Evolutionary conservation across 129 eudicot species (phyloP).

Genomic region (Pulicaria dysenterica): DNA sequence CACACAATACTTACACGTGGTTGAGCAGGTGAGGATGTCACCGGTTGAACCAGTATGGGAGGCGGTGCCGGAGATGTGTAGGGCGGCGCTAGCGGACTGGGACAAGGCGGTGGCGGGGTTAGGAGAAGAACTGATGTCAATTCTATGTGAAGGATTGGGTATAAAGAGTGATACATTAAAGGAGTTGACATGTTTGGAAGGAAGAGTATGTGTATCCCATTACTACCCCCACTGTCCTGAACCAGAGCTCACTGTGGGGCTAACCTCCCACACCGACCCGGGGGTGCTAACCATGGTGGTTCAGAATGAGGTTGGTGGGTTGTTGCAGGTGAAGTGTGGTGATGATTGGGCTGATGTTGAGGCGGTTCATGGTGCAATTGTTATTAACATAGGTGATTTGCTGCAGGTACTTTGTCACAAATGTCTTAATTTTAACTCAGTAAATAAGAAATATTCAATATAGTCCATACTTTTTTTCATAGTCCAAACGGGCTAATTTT

Average conservation of each 20-base stretch:
- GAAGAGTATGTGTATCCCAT: conserved; percentile 40
- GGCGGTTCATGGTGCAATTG: conserved; percentile 57
- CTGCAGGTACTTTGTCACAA: conserved; percentile 51
- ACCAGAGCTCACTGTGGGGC: conserved; percentile 60
- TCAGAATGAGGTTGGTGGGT: conserved; percentile 53
- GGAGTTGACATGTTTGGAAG: conserved; percentile 56
- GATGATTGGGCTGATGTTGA: conserved; percentile 64
- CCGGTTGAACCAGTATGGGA: conserved; percentile 31
- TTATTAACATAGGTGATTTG: conserved; percentile 63
- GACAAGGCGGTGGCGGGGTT: conserved; percentile 38
- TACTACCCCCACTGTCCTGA: conserved; percentile 66
- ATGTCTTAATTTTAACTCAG: too few relatives aligned
- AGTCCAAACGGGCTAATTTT: too few relatives aligned
- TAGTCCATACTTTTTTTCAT: too few relatives aligned
- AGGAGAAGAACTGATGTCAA: conserved; percentile 46
- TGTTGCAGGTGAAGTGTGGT: conserved; percentile 59
- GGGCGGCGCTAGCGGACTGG: conserved; percentile 42
- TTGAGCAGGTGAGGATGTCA: conserved; percentile 35
- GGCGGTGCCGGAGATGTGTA: conserved; percentile 41
- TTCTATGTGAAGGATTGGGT: conserved; percentile 55
- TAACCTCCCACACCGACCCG: conserved; percentile 53
- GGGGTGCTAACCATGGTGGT: conserved; percentile 55
- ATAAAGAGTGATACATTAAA: conserved; percentile 30
- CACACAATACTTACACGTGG: neutral
- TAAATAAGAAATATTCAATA: too few relatives aligned